A percentile compares a stretch with the other conserved stretches of the same genome.
These are phyloP conservation scores for Macrolepiota dolichaula DNA, from an alignment of 768 basidiomycete genomes.

Conservation along the genomic window DNA sequence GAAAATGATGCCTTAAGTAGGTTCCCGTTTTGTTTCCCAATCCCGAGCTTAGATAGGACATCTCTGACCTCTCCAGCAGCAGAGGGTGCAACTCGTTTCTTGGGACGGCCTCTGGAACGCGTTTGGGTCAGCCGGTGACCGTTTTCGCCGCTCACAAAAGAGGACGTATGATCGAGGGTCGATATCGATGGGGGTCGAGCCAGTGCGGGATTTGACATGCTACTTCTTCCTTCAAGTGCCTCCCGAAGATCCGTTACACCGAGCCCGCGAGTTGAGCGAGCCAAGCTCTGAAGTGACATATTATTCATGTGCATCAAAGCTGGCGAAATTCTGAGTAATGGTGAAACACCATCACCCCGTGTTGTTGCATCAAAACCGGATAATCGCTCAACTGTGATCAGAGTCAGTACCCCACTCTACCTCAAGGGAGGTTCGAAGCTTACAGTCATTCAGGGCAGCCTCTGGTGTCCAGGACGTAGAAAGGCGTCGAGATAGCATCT, in stretches of 20 bases:
- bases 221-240: conserved; percentile 82
- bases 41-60: conserved; percentile 78
- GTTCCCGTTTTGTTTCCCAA: conserved; percentile 66
- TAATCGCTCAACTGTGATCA: conserved; percentile 40
- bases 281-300: conserved; percentile 80
- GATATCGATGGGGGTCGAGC: conserved; percentile 71
- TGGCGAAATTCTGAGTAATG: conserved; percentile 77
- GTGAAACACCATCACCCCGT: conserved; percentile 67
- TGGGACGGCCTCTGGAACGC: conserved; percentile 41
- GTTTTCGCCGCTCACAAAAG: conserved; percentile 35
- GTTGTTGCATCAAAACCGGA: conserved; percentile 49
- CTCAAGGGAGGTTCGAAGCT: conserved; percentile 23
- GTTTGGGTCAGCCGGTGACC: conserved; percentile 43
- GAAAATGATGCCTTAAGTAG: conserved; percentile 74
- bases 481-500: conserved; percentile 51
- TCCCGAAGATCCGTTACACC: conserved; percentile 88
- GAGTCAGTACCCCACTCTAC: not conserved
- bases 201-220: conserved; percentile 76
- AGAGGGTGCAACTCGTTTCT: conserved; percentile 45
- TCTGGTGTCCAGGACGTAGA: conserved; percentile 70
- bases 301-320: conserved; percentile 91
- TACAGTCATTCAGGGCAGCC: conserved; percentile 72
- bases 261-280: conserved; percentile 73
- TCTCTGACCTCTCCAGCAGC: conserved; percentile 75
- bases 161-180: conserved; percentile 68